Evolutionary conservation across 371 early-diverging fungal genomes (phyloP), one percentile per base, ranked within the genome.

Genomic region (Mortierella sp.): DNA sequence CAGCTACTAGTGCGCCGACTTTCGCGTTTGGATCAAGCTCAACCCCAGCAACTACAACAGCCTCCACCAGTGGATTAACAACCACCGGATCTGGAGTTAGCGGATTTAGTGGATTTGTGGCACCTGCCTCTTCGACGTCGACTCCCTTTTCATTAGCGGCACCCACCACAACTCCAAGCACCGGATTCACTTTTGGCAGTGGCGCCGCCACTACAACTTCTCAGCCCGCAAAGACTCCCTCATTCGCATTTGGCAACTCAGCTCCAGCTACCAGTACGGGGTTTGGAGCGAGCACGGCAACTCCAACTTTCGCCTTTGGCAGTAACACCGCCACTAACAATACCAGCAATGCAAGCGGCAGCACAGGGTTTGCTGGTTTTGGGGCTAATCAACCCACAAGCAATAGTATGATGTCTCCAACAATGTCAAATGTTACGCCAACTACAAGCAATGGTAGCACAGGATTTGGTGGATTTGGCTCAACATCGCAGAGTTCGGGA

Each of bases 11-110:
- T 2, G 33, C 63, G 11, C 58, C 74, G n/a, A 15, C 64, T 3
- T 68, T 68, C 58, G n/a, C 64, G 21, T 74, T 74, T 53, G 69
- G 69, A n/a, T 16, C 55, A 55, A 45, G 43, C 43, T 19, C 63
- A 8, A 21, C 57, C 15, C 19, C 64, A 9, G 19, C 52, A 13
- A 7, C 52, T 52, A 16, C n/a, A 52, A 8, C 52, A 28, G 58
- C 58, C 8, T 15, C 53, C 19, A 19, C 21, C 2, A 19, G 53
- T 7, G 63, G 28, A 28, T 28, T 50, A 16, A 15, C 40, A n/a
- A 38, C 41, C 19, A 21, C 61, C 21, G 28, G 28, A 6, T 28
- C 63, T 15, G 47, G 22, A 28, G 16, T 50, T 28, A 32, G 57
- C 22, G 58, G 41, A 9, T 65, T 72, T 50, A 45, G 33, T 10